phyloP scores from a whole-genome alignment of 1,284 basidiomycete species.

The Filobasidium uniguttulatum region DNA sequence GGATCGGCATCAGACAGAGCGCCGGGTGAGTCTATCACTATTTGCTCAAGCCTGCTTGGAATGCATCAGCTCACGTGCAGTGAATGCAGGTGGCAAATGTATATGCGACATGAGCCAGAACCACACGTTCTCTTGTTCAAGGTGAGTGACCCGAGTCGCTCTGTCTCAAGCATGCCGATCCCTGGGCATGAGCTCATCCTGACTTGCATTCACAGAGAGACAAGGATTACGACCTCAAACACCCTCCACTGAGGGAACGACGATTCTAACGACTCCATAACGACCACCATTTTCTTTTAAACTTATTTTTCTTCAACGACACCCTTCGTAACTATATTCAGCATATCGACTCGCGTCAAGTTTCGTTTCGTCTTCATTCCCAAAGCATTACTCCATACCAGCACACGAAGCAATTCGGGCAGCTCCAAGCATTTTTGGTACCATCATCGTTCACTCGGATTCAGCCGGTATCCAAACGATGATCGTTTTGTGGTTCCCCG shows the following conservation, averaged over 20 bases:
- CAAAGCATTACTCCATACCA: too few species aligned
- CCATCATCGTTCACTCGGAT: too few species aligned
- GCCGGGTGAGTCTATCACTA: conserved; percentile 26
- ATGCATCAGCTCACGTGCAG: background rate
- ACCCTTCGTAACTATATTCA: background rate
- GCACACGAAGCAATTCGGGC: too few species aligned
- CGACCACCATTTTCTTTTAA: too few species aligned
- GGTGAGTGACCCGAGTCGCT: background rate
- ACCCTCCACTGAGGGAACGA: conserved; percentile 15
- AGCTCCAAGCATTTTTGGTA: too few species aligned
- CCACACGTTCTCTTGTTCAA: conserved; percentile 17
- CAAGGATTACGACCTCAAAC: conserved; percentile 17
- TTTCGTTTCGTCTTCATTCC: too few species aligned
- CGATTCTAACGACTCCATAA: conserved; percentile 4
- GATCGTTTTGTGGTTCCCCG: too few species aligned
- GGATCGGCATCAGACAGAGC: conserved; percentile 36
- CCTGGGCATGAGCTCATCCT: background rate
- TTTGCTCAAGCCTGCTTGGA: background rate
- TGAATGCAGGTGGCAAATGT: conserved; percentile 36
- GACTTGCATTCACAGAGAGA: conserved; percentile 6
- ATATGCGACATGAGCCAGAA: conserved; percentile 35
- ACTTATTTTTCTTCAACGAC: conserved; percentile 2
- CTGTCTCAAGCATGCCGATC: background rate
- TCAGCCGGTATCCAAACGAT: too few species aligned
- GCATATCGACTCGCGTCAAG: background rate